A percentile compares a stretch with the other conserved stretches of the same genome.
Conservation (phyloP, 345 rosid species). For the Brassica napus region Da-Ae NC_063445.1:50904001-50904500, state of each 20-base stretch:
- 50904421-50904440: conserved; percentile 41
- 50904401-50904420: conserved; percentile 39
- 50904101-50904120: conserved; percentile 50
- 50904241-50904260: conserved; percentile 16
- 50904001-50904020: too few species aligned
- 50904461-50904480: conserved; percentile 73
- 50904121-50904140: conserved; percentile 40
- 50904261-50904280: conserved; percentile 21
- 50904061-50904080: conserved; percentile 41
- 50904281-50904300: conserved; percentile 42
- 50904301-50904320: conserved; percentile 36
- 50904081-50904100: conserved; percentile 55
- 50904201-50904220: conserved; percentile 29
- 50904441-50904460: conserved; percentile 74
- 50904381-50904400: conserved; percentile 54
- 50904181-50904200: conserved; percentile 48
- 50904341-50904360: conserved; percentile 47
- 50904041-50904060: conserved; percentile 30
- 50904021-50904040: background rate
- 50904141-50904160: conserved; percentile 46
- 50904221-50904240: conserved; percentile 11
- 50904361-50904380: conserved; percentile 35
- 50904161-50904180: conserved; percentile 62
- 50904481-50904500: conserved; percentile 48
- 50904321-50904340: conserved; percentile 42